Conservation (phyloP, 768 basidiomycete genomes). For the Favolaschia claudopus region DNA sequence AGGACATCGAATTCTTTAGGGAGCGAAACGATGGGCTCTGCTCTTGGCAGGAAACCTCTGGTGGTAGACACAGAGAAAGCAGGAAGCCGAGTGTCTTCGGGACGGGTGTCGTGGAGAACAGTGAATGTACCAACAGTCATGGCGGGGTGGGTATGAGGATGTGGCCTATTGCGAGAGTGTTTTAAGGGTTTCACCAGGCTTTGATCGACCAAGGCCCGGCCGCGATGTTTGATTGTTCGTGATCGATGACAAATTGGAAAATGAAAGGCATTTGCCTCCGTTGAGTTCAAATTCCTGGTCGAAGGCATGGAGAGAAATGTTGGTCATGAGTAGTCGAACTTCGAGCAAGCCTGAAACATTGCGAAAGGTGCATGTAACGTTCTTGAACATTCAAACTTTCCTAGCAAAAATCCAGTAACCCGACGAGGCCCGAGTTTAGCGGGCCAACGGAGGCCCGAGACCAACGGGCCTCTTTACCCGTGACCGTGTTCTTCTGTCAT, state of each 20-base stretch:
- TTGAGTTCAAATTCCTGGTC: not conserved
- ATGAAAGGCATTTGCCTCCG: slow-evolving; percentile 9
- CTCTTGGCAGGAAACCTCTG: slow-evolving; percentile 33
- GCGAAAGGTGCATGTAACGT: too few species aligned
- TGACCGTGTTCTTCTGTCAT: too few species aligned
- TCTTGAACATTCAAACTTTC: not conserved
- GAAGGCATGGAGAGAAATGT: too few species aligned
- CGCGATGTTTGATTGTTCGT: not conserved
- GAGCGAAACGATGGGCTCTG: slow-evolving; percentile 35
- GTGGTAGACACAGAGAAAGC: slow-evolving; percentile 34
- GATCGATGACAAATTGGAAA: not conserved
- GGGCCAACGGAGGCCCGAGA: slow-evolving; percentile 19
- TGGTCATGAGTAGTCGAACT: too few species aligned
- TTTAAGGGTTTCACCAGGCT: not conserved
- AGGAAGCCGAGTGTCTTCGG: slow-evolving; percentile 24
- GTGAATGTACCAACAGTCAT: slow-evolving; percentile 25
- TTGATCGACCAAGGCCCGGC: slow-evolving; percentile 7
- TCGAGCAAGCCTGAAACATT: too few species aligned
- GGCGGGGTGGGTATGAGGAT: not conserved
- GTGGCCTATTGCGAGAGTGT: not conserved
- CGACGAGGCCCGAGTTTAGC: slow-evolving; percentile 16
- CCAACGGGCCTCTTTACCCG: slow-evolving; percentile 16
- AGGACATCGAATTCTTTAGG: slow-evolving; percentile 34
- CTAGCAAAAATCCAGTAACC: not conserved
- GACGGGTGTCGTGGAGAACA: slow-evolving; percentile 22